A percentile compares a stretch with the other conserved stretches of the same genome.
Conservation (phyloP, 2,329 filamentous ascomycete species). For the Sodiomyces alkalinus region DNA sequence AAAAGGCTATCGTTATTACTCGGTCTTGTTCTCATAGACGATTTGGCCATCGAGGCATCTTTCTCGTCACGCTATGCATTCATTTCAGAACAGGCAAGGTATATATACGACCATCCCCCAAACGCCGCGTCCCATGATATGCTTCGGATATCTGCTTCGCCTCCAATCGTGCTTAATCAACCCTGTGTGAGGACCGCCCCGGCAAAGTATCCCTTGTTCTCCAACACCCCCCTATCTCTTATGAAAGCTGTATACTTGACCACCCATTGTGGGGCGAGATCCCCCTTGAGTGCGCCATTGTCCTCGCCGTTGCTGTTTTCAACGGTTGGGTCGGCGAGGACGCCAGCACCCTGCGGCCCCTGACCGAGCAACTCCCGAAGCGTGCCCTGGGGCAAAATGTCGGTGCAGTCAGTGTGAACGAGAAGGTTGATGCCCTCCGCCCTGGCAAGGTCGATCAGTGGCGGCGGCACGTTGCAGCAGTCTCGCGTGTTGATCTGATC, state of each 20-base stretch:
- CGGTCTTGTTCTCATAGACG: too few species aligned
- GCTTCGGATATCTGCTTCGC: neutral
- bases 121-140: neutral
- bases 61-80: slow-evolving; percentile 4
- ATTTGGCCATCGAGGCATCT: neutral
- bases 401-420: slow-evolving; percentile 87
- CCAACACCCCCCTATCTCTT: slow-evolving; percentile 79
- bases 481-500: slow-evolving; percentile 94
- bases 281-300: slow-evolving; percentile 49
- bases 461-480: slow-evolving; percentile 89
- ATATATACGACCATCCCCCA: neutral
- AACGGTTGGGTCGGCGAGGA: slow-evolving; percentile 52
- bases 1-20: neutral
- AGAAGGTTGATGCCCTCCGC: slow-evolving; percentile 70
- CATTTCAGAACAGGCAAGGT: neutral
- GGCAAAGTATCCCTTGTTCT: slow-evolving; percentile 97
- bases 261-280: slow-evolving; percentile 84
- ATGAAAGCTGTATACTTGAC: slow-evolving; percentile 96
- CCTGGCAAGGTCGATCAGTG: slow-evolving; percentile 73
- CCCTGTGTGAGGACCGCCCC: slow-evolving; percentile 51
- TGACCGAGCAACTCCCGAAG: slow-evolving; percentile 69
- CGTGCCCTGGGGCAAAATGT: slow-evolving; percentile 77
- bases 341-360: slow-evolving; percentile 54
- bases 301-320: too few species aligned
- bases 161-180: slow-evolving; percentile 5